These are phyloP conservation scores for Aspergillus mulundensis DNA, from an alignment of 495 filamentous ascomycete genomes.

Conservation along the genomic window DNA sequence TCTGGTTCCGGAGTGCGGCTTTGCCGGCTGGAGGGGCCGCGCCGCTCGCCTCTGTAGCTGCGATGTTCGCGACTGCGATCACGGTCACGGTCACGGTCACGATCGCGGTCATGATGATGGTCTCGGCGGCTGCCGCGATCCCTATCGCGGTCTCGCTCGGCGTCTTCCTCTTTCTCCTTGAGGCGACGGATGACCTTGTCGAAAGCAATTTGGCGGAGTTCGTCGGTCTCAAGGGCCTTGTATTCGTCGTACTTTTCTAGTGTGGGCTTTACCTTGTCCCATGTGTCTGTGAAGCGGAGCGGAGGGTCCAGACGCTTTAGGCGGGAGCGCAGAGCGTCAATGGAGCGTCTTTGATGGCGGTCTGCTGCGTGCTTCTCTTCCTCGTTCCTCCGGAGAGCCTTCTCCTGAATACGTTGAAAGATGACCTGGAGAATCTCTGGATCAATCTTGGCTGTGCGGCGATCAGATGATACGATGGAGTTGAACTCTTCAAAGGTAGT, in stretches of 20 bases:
- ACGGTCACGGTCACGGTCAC: conserved; percentile 54
- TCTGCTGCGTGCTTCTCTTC: conserved; percentile 82
- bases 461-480: conserved; percentile 71
- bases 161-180: conserved; percentile 85
- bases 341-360: conserved; percentile 76
- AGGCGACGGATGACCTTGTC: conserved; percentile 89
- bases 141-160: conserved; percentile 70
- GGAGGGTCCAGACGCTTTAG: conserved; percentile 93
- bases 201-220: conserved; percentile 76
- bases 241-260: conserved; percentile 81
- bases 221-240: conserved; percentile 73
- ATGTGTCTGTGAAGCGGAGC: conserved; percentile 70
- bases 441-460: conserved; percentile 78
- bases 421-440: conserved; percentile 69
- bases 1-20: conserved; percentile 82
- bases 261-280: conserved; percentile 75
- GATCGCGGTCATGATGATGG: conserved; percentile 49
- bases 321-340: conserved; percentile 78
- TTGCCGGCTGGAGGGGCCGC: conserved; percentile 52
- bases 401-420: conserved; percentile 82
- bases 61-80: conserved; percentile 46
- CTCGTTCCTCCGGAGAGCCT: conserved; percentile 68
- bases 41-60: conserved; percentile 49
- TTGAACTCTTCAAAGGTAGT: conserved; percentile 87
- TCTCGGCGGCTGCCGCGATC: conserved; percentile 37